phyloP scores from a whole-genome alignment of 768 basidiomycete genomes.

The Boletus eberwhitei region DNA sequence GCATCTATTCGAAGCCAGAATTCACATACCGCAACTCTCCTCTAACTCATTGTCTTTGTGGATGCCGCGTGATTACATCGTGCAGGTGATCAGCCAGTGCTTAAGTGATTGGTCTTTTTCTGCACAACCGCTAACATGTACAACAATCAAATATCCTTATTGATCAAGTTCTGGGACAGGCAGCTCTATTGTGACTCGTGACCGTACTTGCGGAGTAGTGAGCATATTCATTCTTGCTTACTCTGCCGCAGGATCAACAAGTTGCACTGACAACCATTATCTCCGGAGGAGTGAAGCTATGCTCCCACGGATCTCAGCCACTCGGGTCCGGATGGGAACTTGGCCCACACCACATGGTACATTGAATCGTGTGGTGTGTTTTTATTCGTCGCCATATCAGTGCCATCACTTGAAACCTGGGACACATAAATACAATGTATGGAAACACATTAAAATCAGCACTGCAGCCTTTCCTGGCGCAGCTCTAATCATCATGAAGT shows the following conservation, averaged over 20 bases:
- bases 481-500: conserved; percentile 14
- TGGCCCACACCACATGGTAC: conserved; percentile 7
- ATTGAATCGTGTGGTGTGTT: neutral
- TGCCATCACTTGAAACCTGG: neutral
- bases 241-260: neutral
- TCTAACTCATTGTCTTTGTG: neutral
- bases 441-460: neutral
- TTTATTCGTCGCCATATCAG: neutral
- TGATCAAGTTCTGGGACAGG: neutral
- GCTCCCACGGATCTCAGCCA: neutral
- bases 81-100: neutral
- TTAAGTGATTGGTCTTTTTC: neutral
- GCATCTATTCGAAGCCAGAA: conserved; percentile 3
- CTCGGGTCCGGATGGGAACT: neutral
- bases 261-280: neutral
- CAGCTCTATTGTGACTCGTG: neutral
- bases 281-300: neutral
- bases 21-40: neutral
- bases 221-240: neutral
- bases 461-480: neutral
- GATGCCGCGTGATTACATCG: neutral
- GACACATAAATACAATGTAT: conserved; percentile 16
- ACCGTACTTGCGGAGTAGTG: neutral
- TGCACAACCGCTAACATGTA: neutral
- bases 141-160: neutral